Percentiles rank a stretch among this genome's conserved stretches.
Evolutionary conservation across 1,284 basidiomycete species (phyloP).

Genomic region (Hortiboletus rubellus): DNA sequence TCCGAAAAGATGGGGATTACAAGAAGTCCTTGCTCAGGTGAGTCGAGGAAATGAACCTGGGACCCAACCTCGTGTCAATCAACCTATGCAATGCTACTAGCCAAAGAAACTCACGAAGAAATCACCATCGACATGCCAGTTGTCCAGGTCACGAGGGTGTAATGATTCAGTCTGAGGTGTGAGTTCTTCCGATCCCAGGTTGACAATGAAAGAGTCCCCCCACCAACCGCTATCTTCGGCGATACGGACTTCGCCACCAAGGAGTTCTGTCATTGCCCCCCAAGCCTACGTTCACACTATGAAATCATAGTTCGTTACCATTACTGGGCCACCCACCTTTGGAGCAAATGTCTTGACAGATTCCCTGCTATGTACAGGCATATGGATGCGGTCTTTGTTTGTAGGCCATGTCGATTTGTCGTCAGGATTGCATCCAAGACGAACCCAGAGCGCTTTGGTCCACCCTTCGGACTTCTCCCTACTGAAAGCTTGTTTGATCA

Average conservation of each 20-base stretch:
- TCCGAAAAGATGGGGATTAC: slow-evolving; percentile 10
- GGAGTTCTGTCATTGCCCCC: slow-evolving; percentile 2
- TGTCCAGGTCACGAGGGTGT: slow-evolving; percentile 6
- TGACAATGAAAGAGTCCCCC: slow-evolving; percentile 10
- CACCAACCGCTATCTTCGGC: slow-evolving; percentile 1
- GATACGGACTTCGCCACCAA: slow-evolving; percentile 5
- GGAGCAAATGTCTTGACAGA: slow-evolving; percentile 52
- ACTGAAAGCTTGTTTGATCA: slow-evolving; percentile 55
- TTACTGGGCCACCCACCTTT: slow-evolving; percentile 36
- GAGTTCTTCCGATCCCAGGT: slow-evolving; percentile 3
- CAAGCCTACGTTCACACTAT: not conserved
- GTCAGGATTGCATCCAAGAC: slow-evolving; percentile 51
- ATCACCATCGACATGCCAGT: slow-evolving; percentile 8
- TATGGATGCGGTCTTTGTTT: slow-evolving; percentile 52
- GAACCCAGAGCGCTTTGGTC: slow-evolving; percentile 52
- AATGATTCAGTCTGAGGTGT: slow-evolving; percentile 1
- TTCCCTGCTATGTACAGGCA: slow-evolving; percentile 48
- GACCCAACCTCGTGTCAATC: not conserved
- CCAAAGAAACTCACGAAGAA: slow-evolving; percentile 1
- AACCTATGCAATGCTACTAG: not conserved
- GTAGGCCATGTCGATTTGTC: slow-evolving; percentile 52
- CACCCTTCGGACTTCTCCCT: slow-evolving; percentile 47
- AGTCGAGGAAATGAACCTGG: slow-evolving; percentile 11
- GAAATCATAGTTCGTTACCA: not conserved
- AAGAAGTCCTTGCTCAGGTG: slow-evolving; percentile 1